Percentiles rank a stretch among this genome's conserved stretches.
phyloP scores from a whole-genome alignment of 805 yeast genomes.

The Cyberlindnera lachancei region DNA sequence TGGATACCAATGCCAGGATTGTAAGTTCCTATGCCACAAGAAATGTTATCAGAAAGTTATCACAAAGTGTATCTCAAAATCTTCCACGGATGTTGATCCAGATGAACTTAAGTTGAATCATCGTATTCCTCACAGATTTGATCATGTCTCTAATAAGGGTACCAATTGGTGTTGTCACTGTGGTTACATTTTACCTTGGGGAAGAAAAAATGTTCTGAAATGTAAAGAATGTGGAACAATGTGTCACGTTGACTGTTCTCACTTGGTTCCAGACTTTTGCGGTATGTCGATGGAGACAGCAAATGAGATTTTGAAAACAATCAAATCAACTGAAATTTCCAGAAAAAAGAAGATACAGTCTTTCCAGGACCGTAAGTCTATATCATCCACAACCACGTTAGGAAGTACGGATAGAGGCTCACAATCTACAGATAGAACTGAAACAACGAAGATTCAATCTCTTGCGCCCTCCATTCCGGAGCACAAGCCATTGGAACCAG shows the following conservation, averaged over 20 bases:
- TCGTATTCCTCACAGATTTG: constrained; percentile 95
- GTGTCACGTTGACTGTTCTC: constrained; percentile 91
- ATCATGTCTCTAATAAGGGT: constrained; percentile 84
- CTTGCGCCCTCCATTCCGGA: constrained; percentile 2
- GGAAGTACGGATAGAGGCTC: constrained; percentile 2
- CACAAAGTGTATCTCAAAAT: constrained; percentile 75
- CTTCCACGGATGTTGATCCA: constrained; percentile 59
- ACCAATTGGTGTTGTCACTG: constrained; percentile 99
- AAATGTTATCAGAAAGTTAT: constrained; percentile 76
- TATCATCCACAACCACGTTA: constrained; percentile 9
- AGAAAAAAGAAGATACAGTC: constrained; percentile 18
- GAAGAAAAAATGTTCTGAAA: constrained; percentile 84
- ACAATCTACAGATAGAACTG: constrained; percentile 4
- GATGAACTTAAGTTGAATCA: constrained; percentile 85
- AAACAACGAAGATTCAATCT: constrained; percentile 2
- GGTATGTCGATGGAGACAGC: constrained; percentile 99
- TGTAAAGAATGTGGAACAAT: constrained; percentile 91
- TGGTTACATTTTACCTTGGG: constrained; percentile 94
- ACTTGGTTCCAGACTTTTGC: constrained; percentile 95
- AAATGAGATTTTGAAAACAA: constrained; percentile 76
- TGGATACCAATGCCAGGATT: constrained; percentile 84
- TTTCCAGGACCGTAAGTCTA: constrained; percentile 12
- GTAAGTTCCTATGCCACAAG: constrained; percentile 72
- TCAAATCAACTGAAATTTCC: constrained; percentile 57
- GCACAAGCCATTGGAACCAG: constrained; percentile 1